These are phyloP conservation scores for Aspergillus cejpii DNA, from an alignment of 2,329 filamentous ascomycete genomes.

Conservation along the genomic window DNA sequence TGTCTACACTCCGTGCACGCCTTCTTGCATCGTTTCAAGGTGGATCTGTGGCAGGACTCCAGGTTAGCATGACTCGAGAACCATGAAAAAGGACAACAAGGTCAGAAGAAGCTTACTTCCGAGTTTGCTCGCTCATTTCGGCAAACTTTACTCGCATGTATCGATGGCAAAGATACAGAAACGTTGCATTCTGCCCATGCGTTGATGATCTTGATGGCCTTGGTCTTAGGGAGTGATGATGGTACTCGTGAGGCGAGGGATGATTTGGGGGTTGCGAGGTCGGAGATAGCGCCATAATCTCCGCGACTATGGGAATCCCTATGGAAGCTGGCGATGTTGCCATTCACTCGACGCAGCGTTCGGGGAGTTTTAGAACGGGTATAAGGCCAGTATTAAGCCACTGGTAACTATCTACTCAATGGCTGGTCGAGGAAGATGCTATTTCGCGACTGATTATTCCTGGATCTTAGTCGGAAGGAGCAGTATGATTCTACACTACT, in stretches of 20 bases:
- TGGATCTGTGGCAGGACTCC: slow-evolving; percentile 9
- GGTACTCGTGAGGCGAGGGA: background rate
- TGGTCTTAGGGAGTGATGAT: background rate
- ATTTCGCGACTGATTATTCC: no score
- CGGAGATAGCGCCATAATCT: slow-evolving; percentile 15
- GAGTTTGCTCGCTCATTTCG: background rate
- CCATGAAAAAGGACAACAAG: background rate
- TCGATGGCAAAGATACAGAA: background rate
- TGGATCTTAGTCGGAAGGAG: no score
- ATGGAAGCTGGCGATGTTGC: background rate
- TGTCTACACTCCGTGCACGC: slow-evolving; percentile 42
- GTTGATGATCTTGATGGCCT: background rate
- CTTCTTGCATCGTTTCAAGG: slow-evolving; percentile 32
- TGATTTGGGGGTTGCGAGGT: background rate
- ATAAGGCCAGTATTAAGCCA: background rate
- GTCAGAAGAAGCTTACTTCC: background rate
- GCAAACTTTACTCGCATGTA: background rate
- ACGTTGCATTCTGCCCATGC: background rate
- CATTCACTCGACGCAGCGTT: background rate
- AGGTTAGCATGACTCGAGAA: slow-evolving; percentile 10
- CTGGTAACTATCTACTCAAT: background rate
- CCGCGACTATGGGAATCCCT: slow-evolving; percentile 4
- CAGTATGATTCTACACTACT: no score
- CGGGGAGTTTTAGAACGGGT: background rate
- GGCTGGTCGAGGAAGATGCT: no score